These are phyloP conservation scores for Beauveria sp. DNA, from an alignment of 2,329 filamentous ascomycete genomes.

Conservation along the genomic window DNA sequence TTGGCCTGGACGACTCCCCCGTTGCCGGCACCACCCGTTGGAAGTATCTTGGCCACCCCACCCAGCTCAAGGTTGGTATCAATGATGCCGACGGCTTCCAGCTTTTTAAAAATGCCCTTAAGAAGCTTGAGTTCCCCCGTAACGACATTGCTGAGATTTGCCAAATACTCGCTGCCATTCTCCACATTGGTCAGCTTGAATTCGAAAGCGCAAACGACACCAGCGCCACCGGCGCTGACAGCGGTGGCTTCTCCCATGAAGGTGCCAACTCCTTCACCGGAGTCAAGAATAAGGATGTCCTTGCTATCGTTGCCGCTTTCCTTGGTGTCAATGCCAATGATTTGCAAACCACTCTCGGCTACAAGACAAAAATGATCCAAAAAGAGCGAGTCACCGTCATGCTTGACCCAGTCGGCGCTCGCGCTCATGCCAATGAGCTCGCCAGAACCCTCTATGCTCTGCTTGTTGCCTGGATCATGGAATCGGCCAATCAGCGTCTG, in stretches of 20 bases:
- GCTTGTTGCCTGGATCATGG: conserved; percentile 87
- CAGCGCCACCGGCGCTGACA: conserved; percentile 74
- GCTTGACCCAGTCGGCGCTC: conserved; percentile 85
- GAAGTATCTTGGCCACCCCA: conserved; percentile 94
- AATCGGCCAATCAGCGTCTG: conserved; percentile 81
- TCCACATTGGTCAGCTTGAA: conserved; percentile 97
- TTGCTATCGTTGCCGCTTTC: conserved; percentile 86
- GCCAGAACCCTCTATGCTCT: conserved; percentile 90
- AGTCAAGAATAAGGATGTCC: conserved; percentile 88
- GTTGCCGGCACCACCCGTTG: conserved; percentile 68
- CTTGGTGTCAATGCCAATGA: conserved; percentile 75
- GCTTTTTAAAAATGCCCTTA: conserved; percentile 90
- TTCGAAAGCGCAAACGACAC: conserved; percentile 80
- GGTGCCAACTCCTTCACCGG: conserved; percentile 78
- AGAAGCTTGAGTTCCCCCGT: conserved; percentile 88
- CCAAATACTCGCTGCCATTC: conserved; percentile 83
- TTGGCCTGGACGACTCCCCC: conserved; percentile 50
- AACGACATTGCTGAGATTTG: conserved; percentile 95
- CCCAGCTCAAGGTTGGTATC: conserved; percentile 92
- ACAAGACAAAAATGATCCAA: conserved; percentile 94
- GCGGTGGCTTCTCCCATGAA: conserved; percentile 92
- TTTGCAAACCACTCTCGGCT: conserved; percentile 80
- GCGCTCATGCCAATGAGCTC: conserved; percentile 87
- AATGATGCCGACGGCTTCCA: conserved; percentile 95
- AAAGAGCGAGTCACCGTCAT: conserved; percentile 97